Evolutionary conservation across 352 stramenopile species (phyloP).

Genomic region (Chrysophaeum taylorii): DNA sequence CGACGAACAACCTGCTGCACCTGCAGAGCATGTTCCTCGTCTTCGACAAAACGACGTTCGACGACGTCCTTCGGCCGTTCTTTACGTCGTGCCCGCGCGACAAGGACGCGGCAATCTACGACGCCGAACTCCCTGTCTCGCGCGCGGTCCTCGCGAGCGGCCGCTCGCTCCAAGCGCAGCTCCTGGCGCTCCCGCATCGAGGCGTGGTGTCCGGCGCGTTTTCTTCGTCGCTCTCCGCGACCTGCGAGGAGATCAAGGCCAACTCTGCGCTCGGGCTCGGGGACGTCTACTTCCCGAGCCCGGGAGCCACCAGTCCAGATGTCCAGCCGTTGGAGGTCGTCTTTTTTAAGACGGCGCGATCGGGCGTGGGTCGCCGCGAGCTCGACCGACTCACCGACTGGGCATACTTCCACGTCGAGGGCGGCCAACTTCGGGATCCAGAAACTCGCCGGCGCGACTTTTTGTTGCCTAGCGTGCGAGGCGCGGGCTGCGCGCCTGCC

Average conservation of each 20-base stretch:
- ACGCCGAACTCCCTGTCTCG: neutral
- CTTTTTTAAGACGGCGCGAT: slow-evolving; percentile 5
- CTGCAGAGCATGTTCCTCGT: neutral
- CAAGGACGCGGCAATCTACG: slow-evolving; percentile 9
- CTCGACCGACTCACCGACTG: slow-evolving; percentile 1
- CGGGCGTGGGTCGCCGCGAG: neutral
- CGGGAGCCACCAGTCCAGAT: neutral
- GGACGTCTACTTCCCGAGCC: slow-evolving; percentile 16
- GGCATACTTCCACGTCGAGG: neutral
- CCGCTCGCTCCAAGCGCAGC: neutral
- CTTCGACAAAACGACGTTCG: neutral
- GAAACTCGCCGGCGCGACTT: neutral
- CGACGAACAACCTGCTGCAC: neutral
- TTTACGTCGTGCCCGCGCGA: neutral
- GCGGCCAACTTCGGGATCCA: neutral
- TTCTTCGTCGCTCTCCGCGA: neutral
- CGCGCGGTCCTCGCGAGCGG: neutral
- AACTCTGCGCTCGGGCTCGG: neutral
- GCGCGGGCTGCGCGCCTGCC: neutral
- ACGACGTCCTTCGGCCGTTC: neutral
- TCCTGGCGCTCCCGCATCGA: neutral
- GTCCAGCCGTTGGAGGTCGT: slow-evolving; percentile 1
- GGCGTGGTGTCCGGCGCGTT: neutral
- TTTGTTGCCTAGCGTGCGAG: neutral
- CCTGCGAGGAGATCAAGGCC: neutral